Conservation (phyloP, 2,329 filamentous ascomycete genomes). For the Xylaria sp. region DNA sequence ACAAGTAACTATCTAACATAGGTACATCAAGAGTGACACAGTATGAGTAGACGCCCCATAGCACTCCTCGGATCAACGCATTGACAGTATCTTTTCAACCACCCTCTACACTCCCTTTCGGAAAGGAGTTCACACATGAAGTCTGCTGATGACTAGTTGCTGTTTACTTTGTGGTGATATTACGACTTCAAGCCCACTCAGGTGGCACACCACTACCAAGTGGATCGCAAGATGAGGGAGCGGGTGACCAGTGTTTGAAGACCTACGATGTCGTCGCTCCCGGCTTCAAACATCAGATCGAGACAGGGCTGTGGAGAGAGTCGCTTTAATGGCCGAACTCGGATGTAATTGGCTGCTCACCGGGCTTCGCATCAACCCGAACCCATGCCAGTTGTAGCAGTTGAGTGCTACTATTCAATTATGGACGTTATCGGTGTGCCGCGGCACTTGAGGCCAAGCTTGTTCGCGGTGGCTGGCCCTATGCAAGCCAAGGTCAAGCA, state of each 20-base stretch:
- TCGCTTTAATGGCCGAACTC: not conserved
- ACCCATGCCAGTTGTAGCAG: not conserved
- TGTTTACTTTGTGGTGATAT: not conserved
- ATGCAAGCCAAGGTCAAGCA: not conserved
- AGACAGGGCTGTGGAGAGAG: not conserved
- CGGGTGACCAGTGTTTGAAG: not conserved
- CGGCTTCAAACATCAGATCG: not conserved
- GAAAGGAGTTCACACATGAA: not conserved
- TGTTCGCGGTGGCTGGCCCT: not conserved
- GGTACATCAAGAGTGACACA: not conserved
- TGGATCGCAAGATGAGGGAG: not conserved
- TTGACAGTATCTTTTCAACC: not conserved
- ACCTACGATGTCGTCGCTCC: not conserved
- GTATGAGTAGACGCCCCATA: not conserved
- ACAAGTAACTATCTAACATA: not conserved
- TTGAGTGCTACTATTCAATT: not conserved
- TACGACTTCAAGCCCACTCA: not conserved
- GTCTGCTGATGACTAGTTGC: constrained; percentile 5
- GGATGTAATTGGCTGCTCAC: constrained; percentile 13
- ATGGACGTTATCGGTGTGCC: not conserved
- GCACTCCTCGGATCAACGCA: not conserved
- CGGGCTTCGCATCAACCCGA: not conserved
- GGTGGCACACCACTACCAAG: constrained; percentile 4
- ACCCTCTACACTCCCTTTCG: not conserved
- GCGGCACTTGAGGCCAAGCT: not conserved